Conservation (phyloP, 495 filamentous ascomycete genomes). For the Trichoderma gamsii region DNA sequence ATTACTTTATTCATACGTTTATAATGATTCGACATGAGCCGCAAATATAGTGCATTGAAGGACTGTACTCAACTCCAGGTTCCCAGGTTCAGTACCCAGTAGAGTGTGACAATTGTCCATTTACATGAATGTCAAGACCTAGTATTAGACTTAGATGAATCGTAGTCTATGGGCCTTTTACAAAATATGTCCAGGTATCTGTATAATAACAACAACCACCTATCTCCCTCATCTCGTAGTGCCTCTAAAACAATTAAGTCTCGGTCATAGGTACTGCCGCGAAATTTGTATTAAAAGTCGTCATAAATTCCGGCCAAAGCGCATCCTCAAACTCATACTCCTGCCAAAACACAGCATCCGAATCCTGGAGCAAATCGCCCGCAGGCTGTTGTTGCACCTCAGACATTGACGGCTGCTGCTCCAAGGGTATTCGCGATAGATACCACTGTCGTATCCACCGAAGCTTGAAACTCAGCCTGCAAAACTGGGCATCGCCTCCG, state of each 20-base stretch:
- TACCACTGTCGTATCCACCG: slow-evolving; percentile 26
- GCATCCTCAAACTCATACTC: background rate
- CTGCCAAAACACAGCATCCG: background rate
- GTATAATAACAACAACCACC: background rate
- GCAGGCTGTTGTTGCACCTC: background rate
- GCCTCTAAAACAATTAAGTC: background rate
- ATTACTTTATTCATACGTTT: too few relatives aligned
- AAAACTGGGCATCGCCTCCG: slow-evolving; percentile 1
- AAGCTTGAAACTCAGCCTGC: slow-evolving; percentile 22
- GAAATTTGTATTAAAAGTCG: background rate
- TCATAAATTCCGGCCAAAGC: slow-evolving; percentile 12
- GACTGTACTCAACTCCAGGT: too few relatives aligned
- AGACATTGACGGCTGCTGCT: slow-evolving; percentile 5
- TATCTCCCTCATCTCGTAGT: background rate
- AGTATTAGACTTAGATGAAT: too few relatives aligned
- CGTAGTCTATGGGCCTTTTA: background rate
- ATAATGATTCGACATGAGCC: too few relatives aligned
- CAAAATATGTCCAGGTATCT: background rate
- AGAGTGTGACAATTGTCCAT: too few relatives aligned
- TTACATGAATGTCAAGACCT: too few relatives aligned
- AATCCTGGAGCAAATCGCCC: background rate
- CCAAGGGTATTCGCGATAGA: slow-evolving; percentile 17
- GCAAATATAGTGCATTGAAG: too few relatives aligned
- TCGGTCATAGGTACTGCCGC: background rate
- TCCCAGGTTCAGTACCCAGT: too few relatives aligned